A percentile compares a stretch with the other conserved stretches of the same genome.
phyloP scores from a whole-genome alignment of 148 eudicot species.

The Hydrangea macrophylla region DNA sequence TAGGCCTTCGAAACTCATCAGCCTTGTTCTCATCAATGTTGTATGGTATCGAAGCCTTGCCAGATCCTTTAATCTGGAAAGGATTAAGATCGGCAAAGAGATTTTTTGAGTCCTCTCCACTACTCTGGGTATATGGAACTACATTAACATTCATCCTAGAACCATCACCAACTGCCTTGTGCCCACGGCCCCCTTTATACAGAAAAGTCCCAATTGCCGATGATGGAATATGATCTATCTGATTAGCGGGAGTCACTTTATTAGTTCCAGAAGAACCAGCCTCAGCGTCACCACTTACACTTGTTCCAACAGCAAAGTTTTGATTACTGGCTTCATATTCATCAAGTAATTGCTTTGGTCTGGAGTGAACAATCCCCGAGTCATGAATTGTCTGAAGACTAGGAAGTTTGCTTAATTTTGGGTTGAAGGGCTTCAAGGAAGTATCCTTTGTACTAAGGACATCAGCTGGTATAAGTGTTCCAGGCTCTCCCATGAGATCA shows the following conservation, averaged over 20 bases:
- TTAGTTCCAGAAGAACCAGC: constrained; percentile 61
- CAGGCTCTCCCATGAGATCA: constrained; percentile 92
- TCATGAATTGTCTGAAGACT: constrained; percentile 29
- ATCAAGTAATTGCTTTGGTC: constrained; percentile 17
- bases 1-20: constrained; percentile 50
- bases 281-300: constrained; percentile 31
- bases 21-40: constrained; percentile 44
- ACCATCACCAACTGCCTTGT: constrained; percentile 71
- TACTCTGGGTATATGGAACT: constrained; percentile 65
- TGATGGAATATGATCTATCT: constrained; percentile 54
- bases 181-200: constrained; percentile 77
- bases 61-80: constrained; percentile 70
- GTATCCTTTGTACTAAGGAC: constrained; percentile 45
- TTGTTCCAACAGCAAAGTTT: constrained; percentile 21
- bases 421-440: constrained; percentile 37
- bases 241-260: constrained; percentile 38
- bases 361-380: constrained; percentile 24
- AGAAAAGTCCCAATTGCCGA: constrained; percentile 68
- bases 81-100: constrained; percentile 97
- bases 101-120: constrained; percentile 59
- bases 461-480: constrained; percentile 73
- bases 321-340: constrained; percentile 20
- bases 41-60: constrained; percentile 51
- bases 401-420: constrained; percentile 38
- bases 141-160: constrained; percentile 80